Conservation (phyloP, 305 asterid species). For the Rubia balearica region DNA sequence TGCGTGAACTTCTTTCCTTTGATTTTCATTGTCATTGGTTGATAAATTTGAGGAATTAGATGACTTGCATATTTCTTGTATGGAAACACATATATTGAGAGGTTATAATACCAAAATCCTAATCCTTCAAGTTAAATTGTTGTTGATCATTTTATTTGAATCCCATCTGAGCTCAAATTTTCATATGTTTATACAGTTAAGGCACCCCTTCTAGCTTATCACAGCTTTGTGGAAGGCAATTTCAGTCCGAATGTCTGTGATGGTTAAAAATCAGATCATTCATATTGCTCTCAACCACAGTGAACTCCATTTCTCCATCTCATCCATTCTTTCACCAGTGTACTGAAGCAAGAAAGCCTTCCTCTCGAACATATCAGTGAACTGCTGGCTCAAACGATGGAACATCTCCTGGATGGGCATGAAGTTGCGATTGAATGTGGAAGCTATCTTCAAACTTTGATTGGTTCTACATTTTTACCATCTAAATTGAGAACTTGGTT, state of each 20-base stretch:
- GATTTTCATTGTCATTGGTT: constrained; percentile 71
- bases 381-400: too few species aligned
- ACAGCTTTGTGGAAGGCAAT: constrained; percentile 86
- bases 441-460: too few species aligned
- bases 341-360: too few species aligned
- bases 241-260: constrained; percentile 83
- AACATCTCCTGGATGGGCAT: too few species aligned
- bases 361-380: too few species aligned
- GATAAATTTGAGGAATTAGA: constrained; percentile 79
- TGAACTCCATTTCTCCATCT: too few species aligned
- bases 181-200: constrained; percentile 49
- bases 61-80: constrained; percentile 87
- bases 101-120: constrained; percentile 35
- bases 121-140: not conserved
- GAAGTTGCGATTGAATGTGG: too few species aligned
- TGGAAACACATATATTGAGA: constrained; percentile 81
- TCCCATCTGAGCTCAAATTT: constrained; percentile 1
- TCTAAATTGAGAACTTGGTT: too few species aligned
- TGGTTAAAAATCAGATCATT: too few species aligned
- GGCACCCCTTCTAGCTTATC: constrained; percentile 96
- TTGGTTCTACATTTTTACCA: too few species aligned
- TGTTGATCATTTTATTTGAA: constrained; percentile 1
- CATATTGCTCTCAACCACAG: too few species aligned
- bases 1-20: constrained; percentile 89
- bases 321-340: too few species aligned